Base-by-base conservation (phyloP, 768 basidiomycete genomes). In the Phlegmacium glaucopus region DNA sequence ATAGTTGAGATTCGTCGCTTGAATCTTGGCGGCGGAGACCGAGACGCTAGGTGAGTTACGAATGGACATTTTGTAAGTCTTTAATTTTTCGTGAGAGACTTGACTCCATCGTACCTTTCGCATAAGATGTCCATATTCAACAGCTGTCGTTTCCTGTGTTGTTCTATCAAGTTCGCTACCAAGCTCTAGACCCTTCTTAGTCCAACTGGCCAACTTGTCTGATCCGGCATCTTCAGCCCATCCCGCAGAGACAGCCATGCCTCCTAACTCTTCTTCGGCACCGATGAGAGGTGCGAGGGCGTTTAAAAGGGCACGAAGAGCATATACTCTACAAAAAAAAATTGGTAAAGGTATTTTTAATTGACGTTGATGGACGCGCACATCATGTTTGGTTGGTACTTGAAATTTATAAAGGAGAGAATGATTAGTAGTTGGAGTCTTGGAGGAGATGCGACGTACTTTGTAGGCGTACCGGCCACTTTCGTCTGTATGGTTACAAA, bases 401-500 rank as follows among this genome's bases (percentile, higher is more conserved):
- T 50, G 2, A 41, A 17, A 25, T 22, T 22, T 22, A n/a, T n/a
- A 22, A 22, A 3, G 5, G 39, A 13, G 10, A 38, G 13, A 18
- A n/a, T 51, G 28, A 47, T 25, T 32, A 30, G 36, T n/a, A 39
- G 18, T 48, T 32, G 29, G 3, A 6, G 42, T 45, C n/a, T 37
- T 34, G 12, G 22, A 16, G 41, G 11, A 22, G 16, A 27, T 29
- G 22, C 11, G 15, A 53, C 52, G 18, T 45, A 74, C 74, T 53
- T 69, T 74, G 68, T 90, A 94, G 2, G 87, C 75, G 56, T 93
- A 94, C 37, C 90, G 76, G 12, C 87, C 88, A 47, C 73, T 75
- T 40, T 79, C 78, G 57, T 96, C 93, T 1, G 81, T 80, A 63
- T 94, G 92, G 56, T 94, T 98, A 71, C 94, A 97, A 45, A 97